Base-by-base conservation (phyloP, 1,284 basidiomycete species). In the Butyriboletus appendiculatus region DNA sequence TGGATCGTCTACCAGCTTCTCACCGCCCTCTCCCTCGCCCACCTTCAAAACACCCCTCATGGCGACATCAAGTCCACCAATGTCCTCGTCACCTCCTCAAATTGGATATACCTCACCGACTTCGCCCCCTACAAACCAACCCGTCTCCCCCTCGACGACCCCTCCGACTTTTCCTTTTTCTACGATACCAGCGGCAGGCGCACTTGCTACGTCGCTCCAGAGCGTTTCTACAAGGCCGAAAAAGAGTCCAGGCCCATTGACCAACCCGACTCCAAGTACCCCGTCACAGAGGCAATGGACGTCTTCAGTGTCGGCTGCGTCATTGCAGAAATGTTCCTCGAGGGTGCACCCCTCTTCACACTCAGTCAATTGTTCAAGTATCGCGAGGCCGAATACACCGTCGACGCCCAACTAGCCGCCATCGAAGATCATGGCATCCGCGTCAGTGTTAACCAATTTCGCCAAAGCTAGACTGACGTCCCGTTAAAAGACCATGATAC, bases 21-120 rank as follows among this genome's bases (percentile, higher is more conserved):
- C 48, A 89, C 84, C 30, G 94, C 90, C 3, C 81, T 99, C 55
- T 82, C 88, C 32, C 92, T 94, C 60, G 85, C 93, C 1, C 84
- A 92, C 24, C 86, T 86, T 50, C 85, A 88, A 56, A 82, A 95
- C 75, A 80, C 97, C 16, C 84, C 95, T 1, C 97, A 99, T 72
- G 97, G 97, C 14, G 96, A 99, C 69, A 90, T 99, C 76, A 99
- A 99, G 74, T 95, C 94, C 14, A 95, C 98, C 73, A 99, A 99
- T 70, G 86, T 99, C 55, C 84, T 99, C 48, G 93, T 99, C 55
- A 96, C 96, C 0, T 94, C 96, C 0, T 97, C 94, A 80, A 94
- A 98, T 62, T 94, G 93, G 82, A 82, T 98, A 18, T 96, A 95
- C 67, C 79, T 99, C 41, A 94, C 96, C 45, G 97, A 99, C 75